Evolutionary conservation across 768 basidiomycete genomes (phyloP).

Genomic region (Lyophyllum semitale): DNA sequence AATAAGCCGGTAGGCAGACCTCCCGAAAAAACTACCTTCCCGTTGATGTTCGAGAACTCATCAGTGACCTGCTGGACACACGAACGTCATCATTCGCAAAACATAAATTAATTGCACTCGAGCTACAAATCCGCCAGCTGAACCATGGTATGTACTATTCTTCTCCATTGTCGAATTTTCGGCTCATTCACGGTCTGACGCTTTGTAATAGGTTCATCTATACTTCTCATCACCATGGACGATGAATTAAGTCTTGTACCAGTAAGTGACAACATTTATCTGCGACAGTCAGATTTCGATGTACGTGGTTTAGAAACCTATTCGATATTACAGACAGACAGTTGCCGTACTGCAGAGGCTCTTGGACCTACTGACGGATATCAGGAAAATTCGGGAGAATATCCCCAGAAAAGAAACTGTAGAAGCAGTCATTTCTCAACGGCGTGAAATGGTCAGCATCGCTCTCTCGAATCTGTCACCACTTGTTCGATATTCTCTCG

Average conservation of each 20-base stretch:
- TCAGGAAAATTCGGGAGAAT: constrained; percentile 48
- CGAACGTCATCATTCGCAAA: constrained; percentile 28
- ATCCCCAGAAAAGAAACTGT: constrained; percentile 47
- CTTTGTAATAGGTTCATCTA: constrained; percentile 24
- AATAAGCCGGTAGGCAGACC: constrained; percentile 36
- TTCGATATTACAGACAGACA: constrained; percentile 41
- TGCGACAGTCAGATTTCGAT: not conserved
- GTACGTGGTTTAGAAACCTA: constrained; percentile 39
- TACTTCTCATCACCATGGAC: constrained; percentile 42
- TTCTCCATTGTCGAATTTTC: not conserved
- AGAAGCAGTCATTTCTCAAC: constrained; percentile 34
- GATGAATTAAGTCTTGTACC: constrained; percentile 51
- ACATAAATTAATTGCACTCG: constrained; percentile 38
- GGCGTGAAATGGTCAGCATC: constrained; percentile 37
- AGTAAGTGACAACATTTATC: constrained; percentile 26
- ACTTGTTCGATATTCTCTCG: not conserved
- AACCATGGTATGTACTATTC: constrained; percentile 29
- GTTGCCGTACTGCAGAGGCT: constrained; percentile 38
- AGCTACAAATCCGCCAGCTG: constrained; percentile 41
- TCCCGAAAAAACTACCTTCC: not conserved
- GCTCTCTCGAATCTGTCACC: not conserved
- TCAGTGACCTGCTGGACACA: constrained; percentile 36
- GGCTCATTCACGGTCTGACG: not conserved
- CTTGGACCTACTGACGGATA: constrained; percentile 44
- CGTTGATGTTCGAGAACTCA: not conserved